Percentiles rank a stretch among this genome's conserved stretches.
Evolutionary conservation across 345 rosid genomes (phyloP).

Genomic region (Clausena lansium): DNA sequence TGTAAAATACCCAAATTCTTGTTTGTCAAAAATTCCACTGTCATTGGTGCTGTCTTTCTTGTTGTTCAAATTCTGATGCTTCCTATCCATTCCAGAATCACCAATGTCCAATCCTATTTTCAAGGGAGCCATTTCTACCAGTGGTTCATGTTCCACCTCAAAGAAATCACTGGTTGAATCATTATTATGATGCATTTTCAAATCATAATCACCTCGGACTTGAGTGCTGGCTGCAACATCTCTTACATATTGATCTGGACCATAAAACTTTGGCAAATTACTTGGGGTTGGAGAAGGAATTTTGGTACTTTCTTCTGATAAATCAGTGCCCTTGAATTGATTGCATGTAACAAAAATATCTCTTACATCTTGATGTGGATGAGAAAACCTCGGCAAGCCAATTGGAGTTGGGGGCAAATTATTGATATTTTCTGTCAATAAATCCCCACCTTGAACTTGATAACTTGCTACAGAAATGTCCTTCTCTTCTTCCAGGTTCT

Average conservation of each 20-base stretch:
- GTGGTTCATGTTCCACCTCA: slow-evolving; percentile 41
- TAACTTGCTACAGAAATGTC: slow-evolving; percentile 35
- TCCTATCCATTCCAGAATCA: slow-evolving; percentile 27
- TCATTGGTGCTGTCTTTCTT: slow-evolving; percentile 25
- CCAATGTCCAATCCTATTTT: slow-evolving; percentile 17
- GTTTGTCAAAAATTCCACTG: slow-evolving; percentile 16
- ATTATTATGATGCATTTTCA: slow-evolving; percentile 33
- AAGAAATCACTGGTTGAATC: slow-evolving; percentile 35
- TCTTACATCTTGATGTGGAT: slow-evolving; percentile 23
- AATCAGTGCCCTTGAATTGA: slow-evolving; percentile 30
- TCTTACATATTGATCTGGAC: slow-evolving; percentile 22
- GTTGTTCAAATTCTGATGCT: slow-evolving; percentile 16
- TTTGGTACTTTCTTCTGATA: slow-evolving; percentile 14
- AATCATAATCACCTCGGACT: slow-evolving; percentile 33
- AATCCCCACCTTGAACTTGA: slow-evolving; percentile 30
- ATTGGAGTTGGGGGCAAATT: slow-evolving; percentile 17
- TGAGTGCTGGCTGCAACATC: slow-evolving; percentile 34
- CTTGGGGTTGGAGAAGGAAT: slow-evolving; percentile 15
- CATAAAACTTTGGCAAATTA: slow-evolving; percentile 24
- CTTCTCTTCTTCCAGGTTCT: slow-evolving; percentile 36
- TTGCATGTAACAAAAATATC: slow-evolving; percentile 35
- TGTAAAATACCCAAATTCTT: slow-evolving; percentile 22
- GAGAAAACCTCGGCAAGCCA: slow-evolving; percentile 21
- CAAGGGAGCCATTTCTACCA: slow-evolving; percentile 23
- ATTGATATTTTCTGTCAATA: slow-evolving; percentile 14